These are phyloP conservation scores for Mucor piriformis DNA, from an alignment of 371 early-diverging fungal genomes.

Conservation along the genomic window DNA sequence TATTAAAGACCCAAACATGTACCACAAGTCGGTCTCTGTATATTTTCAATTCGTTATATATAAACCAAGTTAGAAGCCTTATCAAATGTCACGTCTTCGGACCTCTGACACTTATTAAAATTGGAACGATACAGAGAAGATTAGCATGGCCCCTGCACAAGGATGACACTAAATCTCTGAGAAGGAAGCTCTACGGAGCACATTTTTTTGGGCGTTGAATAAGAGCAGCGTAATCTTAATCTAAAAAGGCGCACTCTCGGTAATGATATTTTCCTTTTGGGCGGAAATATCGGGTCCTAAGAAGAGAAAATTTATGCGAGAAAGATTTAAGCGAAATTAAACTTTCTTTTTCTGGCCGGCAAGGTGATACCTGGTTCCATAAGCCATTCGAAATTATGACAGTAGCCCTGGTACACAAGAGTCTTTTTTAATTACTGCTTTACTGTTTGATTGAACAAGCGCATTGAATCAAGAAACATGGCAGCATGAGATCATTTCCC, in stretches of 20 bases:
- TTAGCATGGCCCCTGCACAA: slow-evolving; percentile 39
- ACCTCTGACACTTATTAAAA: slow-evolving; percentile 37
- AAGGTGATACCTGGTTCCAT: too few species aligned
- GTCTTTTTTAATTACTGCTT: too few species aligned
- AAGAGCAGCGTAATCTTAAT: too few species aligned
- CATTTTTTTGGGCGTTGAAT: slow-evolving; percentile 16
- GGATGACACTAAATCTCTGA: slow-evolving; percentile 37
- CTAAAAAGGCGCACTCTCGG: too few species aligned
- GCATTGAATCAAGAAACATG: too few species aligned
- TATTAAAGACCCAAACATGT: too few species aligned
- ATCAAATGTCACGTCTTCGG: slow-evolving; percentile 17
- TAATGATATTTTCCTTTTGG: not conserved
- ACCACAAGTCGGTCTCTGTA: not conserved
- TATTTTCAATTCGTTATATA: not conserved
- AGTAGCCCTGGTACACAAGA: too few species aligned
- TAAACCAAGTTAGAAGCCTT: not conserved
- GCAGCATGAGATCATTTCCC: too few species aligned
- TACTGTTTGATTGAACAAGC: too few species aligned
- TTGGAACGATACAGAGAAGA: slow-evolving; percentile 38
- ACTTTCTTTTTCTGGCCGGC: not conserved
- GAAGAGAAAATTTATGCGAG: too few species aligned
- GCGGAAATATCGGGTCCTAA: not conserved
- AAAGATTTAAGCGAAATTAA: too few species aligned
- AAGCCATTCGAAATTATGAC: too few species aligned
- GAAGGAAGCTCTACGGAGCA: slow-evolving; percentile 36